Base-by-base conservation (phyloP, 441 rosid genomes). In the Pelargonium australe region DNA sequence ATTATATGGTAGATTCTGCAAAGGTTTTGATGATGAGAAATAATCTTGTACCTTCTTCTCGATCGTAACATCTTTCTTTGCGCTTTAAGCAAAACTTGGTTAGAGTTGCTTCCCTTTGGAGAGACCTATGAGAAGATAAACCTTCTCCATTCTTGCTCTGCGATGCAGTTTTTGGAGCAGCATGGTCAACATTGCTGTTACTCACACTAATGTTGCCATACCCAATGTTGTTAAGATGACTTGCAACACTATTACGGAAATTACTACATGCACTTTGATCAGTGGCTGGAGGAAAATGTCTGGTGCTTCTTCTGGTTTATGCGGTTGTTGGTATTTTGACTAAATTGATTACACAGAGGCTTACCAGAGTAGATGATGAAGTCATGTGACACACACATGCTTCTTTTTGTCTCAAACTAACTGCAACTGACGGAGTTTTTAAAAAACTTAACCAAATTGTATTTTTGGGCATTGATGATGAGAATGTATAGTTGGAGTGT, bases 41-140 rank as follows among this genome's bases (percentile, higher is more conserved):
- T 28, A 65, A 51, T 74, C 37, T 8, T 16, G 20, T 83, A 89
- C 96, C 97, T 87, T 89, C 82, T 92, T 92, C 73, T 88, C 98
- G 58, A 72, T n/a, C n/a, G n/a, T n/a, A 92, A 80, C 98, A 90
- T 70, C 96, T 84, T 57, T 90, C 98, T 73, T 92, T 90, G n/a
- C 95, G 93, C 85, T 92, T 92, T 85, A 88, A 45, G 14, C 96
- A 87, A 72, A 92, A 92, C 80, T 90, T 90, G 53, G 45, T 85
- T n/a, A 92, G 77, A 73, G 98, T 96, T 0, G 88, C 96, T 84
- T 92, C 92, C 68, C 98, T 85, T 80, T 84, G 87, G 7, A 75
- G 75, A 41, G 90, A 83, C 7, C 82, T 83, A 40, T 77, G 82
- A 0, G 79, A 65, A 6, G 74, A 75, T 5, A 71, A 64, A 70